These are phyloP conservation scores for Gardenia jasminoides DNA, from an alignment of 257 asterid species.

Conservation along the genomic window DNA sequence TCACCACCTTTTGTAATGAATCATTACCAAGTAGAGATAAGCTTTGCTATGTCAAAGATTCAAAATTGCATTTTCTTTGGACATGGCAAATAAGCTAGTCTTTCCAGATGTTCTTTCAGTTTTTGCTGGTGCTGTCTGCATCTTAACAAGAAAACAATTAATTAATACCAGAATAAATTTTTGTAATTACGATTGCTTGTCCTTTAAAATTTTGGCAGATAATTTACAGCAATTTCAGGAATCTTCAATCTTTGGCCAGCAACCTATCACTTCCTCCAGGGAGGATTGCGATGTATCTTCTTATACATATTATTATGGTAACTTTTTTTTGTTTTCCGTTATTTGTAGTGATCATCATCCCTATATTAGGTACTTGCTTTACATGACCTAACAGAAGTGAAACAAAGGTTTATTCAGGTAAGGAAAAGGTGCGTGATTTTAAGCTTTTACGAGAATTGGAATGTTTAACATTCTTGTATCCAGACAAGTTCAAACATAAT, in stretches of 20 bases:
- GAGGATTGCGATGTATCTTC: slow-evolving; percentile 53
- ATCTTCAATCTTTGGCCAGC: slow-evolving; percentile 94
- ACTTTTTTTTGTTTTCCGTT: background rate
- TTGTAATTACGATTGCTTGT: slow-evolving; percentile 12
- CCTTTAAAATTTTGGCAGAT: slow-evolving; percentile 48
- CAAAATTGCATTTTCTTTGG: background rate
- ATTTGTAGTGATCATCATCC: slow-evolving; percentile 16
- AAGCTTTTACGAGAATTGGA: background rate
- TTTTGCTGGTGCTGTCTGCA: background rate
- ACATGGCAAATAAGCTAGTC: background rate
- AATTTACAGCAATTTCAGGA: slow-evolving; percentile 86
- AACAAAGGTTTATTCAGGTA: slow-evolving; percentile 89
- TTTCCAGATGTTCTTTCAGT: background rate
- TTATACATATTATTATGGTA: background rate
- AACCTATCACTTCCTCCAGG: slow-evolving; percentile 91
- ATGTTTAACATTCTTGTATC: background rate
- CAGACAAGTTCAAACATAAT: background rate
- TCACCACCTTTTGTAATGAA: background rate
- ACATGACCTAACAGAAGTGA: slow-evolving; percentile 88
- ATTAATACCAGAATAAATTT: background rate
- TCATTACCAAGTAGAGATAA: background rate
- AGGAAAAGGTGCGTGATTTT: background rate
- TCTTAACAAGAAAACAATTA: background rate
- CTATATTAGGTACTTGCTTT: slow-evolving; percentile 81
- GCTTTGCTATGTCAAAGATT: background rate